Evolutionary conservation across 164 flowering plant genomes (phyloP), one percentile per base, ranked within the genome.

Genomic region (Sedum album): DNA sequence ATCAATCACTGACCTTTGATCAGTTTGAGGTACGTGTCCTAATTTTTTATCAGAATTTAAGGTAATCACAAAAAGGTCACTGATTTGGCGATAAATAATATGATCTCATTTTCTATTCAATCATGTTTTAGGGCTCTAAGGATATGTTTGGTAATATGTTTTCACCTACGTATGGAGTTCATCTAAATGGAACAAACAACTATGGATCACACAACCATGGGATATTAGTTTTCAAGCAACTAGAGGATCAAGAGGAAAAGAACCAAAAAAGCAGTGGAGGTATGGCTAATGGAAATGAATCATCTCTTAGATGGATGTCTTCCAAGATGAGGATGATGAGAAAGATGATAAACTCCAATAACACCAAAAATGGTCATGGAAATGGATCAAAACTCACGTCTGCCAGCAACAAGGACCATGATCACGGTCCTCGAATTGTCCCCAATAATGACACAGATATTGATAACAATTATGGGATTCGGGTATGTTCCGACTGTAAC

Each of bases 311-410:
- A 64, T 79, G 80, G 82, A 76, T 70, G 78, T 73, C 79, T n/a
- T 79, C 79, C 25, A 79, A 76, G 74, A 73, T 72, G 74, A 77
- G 80, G 70, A 14, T 79, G 65, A 74, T 77, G 75, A 72, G 70
- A 3, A 77, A 73, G 49, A 68, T 74, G 72, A 74, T 65, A 41
- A 70, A 55, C 69, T 65, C 79, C 10, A 26, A 63, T 41, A 2
- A 17, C 26, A 6, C 65, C 3, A 8, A 46, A 51, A 61, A 15
- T 15, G 63, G 21, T 6, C 61, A 25, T 31, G 48, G 68, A 62
- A 39, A 28, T 44, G 35, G 46, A 74, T 33, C 23, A 60, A 62
- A n/a, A 10, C 41, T 31, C 69, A 60, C 60, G 36, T 36, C 67
- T 41, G 28, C 25, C 48, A 66, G 41, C 67, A 65, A 21, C 42